A percentile compares a stretch with the other conserved stretches of the same genome.
These are phyloP conservation scores for Coccomyxa subellipsoidea DNA, from an alignment of 163 green algal species.

Conservation along the genomic window DNA sequence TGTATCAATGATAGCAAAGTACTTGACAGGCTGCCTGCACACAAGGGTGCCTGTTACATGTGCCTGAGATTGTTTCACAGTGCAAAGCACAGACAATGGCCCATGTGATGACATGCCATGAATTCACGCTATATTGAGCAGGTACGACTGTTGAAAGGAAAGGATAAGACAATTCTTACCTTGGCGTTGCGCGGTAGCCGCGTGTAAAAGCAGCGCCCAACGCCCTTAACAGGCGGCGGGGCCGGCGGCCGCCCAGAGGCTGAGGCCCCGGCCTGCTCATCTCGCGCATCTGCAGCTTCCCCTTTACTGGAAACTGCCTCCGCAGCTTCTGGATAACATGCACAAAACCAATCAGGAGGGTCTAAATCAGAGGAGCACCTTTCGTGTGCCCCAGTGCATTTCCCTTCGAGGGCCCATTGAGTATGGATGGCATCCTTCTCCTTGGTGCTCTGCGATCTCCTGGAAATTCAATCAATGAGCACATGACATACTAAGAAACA, in stretches of 20 bases:
- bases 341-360: too few relatives aligned
- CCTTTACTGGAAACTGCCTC: background rate
- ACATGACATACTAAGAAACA: too few relatives aligned
- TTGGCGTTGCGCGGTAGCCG: conserved; percentile 65
- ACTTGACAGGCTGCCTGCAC: background rate
- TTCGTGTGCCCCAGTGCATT: too few relatives aligned
- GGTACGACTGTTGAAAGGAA: too few relatives aligned
- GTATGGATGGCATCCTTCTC: too few relatives aligned
- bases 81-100: too few relatives aligned
- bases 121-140: background rate
- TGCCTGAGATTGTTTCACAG: background rate
- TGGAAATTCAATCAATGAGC: too few relatives aligned
- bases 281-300: background rate
- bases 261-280: background rate
- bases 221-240: background rate
- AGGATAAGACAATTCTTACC: too few relatives aligned
- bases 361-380: too few relatives aligned
- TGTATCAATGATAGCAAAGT: background rate
- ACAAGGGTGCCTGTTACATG: background rate
- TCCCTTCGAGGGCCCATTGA: too few relatives aligned
- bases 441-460: too few relatives aligned
- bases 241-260: background rate
- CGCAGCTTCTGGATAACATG: background rate
- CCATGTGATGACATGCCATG: background rate
- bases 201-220: conserved; percentile 56